Conservation (phyloP, 257 asterid genomes). For the Nicotiana otophora region DNA sequence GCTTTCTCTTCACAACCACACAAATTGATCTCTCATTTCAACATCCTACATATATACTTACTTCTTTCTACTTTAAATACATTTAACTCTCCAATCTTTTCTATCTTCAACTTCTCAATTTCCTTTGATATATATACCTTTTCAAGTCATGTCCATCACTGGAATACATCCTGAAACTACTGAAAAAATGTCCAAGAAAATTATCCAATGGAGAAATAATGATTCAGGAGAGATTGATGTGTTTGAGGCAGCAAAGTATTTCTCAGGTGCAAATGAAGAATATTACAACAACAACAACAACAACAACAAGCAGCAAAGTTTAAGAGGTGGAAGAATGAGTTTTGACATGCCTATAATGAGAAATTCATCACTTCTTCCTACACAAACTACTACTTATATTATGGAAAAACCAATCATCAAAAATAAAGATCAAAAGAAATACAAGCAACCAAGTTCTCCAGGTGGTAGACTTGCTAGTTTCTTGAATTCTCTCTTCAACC, state of each 20-base stretch:
- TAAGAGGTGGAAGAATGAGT: conserved; percentile 46
- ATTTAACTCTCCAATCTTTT: neutral
- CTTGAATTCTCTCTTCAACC: conserved; percentile 68
- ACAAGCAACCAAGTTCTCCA: conserved; percentile 85
- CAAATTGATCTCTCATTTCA: conserved; percentile 11
- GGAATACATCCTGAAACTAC: conserved; percentile 20
- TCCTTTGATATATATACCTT: neutral
- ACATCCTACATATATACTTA: neutral
- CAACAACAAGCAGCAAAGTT: conserved; percentile 18
- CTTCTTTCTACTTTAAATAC: neutral
- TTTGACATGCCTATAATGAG: conserved; percentile 45
- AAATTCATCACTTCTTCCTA: conserved; percentile 13
- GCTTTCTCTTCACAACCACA: conserved; percentile 23
- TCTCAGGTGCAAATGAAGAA: conserved; percentile 47
- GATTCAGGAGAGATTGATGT: conserved; percentile 74
- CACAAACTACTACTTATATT: conserved; percentile 14
- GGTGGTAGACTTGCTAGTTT: conserved; percentile 67
- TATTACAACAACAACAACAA: neutral
- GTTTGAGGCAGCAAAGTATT: conserved; percentile 77
- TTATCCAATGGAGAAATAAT: conserved; percentile 40
- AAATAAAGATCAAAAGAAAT: conserved; percentile 33
- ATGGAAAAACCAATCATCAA: conserved; percentile 21
- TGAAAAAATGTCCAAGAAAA: conserved; percentile 31
- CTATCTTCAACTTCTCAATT: neutral
- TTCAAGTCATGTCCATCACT: conserved; percentile 27